Conservation (phyloP, 352 stramenopile species). For the Globisporangium abappressorium region DNA sequence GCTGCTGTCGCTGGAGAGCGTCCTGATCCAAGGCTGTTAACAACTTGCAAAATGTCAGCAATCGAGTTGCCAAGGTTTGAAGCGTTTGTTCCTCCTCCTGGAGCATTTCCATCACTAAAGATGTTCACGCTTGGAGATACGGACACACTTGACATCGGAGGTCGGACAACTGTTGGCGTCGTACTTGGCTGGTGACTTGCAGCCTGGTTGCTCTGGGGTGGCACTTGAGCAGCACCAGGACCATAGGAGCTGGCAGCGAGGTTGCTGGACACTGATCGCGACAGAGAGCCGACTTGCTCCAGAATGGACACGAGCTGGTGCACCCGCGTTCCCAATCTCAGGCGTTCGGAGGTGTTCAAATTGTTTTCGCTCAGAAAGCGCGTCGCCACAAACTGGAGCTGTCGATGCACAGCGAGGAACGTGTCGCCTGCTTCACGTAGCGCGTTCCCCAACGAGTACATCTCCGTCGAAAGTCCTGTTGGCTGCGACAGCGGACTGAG, state of each 20-base stretch:
- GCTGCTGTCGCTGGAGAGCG: neutral
- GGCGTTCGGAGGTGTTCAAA: conserved; percentile 22
- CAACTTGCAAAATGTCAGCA: conserved; percentile 12
- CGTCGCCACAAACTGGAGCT: conserved; percentile 29
- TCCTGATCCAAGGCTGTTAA: conserved; percentile 2
- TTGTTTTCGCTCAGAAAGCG: conserved; percentile 26
- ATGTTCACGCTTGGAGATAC: conserved; percentile 16
- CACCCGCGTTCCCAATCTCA: conserved; percentile 22
- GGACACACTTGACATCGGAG: neutral
- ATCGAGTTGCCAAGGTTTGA: conserved; percentile 17
- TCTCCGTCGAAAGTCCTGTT: conserved; percentile 19
- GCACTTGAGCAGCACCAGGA: neutral
- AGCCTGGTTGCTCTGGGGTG: neutral
- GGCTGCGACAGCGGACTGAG: conserved; percentile 23
- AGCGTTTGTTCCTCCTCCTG: neutral
- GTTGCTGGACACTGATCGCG: conserved; percentile 13
- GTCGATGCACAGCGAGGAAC: conserved; percentile 34
- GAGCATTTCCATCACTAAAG: conserved; percentile 7
- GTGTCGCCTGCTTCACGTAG: conserved; percentile 30
- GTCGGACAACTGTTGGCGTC: neutral
- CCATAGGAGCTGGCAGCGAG: conserved; percentile 20
- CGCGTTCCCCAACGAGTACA: conserved; percentile 31
- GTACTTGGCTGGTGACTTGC: neutral
- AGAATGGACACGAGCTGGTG: conserved; percentile 26
- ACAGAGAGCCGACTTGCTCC: conserved; percentile 12